phyloP scores from a whole-genome alignment of 2,329 filamentous ascomycete species.

The Ciborinia camelliae region DNA sequence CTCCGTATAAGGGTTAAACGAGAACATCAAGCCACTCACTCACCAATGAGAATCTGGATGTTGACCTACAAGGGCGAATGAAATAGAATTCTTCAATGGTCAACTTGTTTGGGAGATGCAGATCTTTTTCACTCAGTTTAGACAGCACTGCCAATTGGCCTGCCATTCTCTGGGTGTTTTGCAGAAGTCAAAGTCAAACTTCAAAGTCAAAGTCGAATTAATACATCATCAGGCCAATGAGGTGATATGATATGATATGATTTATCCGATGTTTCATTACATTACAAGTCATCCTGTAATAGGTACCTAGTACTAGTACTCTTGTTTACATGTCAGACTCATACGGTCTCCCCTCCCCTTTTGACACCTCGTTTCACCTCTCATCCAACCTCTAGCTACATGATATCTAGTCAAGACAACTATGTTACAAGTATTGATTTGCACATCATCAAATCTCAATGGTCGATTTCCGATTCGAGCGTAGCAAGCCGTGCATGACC shows the following conservation, averaged over 20 bases:
- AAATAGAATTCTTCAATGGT: not conserved
- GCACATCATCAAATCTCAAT: not conserved
- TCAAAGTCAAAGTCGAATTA: not conserved
- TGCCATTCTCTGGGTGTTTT: not conserved
- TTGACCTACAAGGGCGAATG: too few species aligned
- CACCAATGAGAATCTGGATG: not conserved
- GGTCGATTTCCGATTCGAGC: not conserved
- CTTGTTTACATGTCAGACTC: not conserved
- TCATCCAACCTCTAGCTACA: not conserved
- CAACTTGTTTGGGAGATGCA: not conserved
- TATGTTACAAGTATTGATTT: not conserved
- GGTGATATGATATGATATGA: not conserved
- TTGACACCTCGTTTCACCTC: not conserved
- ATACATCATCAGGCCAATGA: not conserved
- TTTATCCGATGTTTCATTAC: not conserved
- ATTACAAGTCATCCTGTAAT: not conserved
- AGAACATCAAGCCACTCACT: not conserved
- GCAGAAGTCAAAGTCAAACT: not conserved
- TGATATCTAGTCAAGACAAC: not conserved
- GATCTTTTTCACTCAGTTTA: not conserved
- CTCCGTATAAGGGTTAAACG: too few species aligned
- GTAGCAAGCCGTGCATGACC: not conserved
- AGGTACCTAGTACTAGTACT: too few species aligned
- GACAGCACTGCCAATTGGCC: not conserved
- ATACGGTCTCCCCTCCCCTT: not conserved